Evolutionary conservation across 768 basidiomycete species (phyloP).

Genomic region (Panus rudis): DNA sequence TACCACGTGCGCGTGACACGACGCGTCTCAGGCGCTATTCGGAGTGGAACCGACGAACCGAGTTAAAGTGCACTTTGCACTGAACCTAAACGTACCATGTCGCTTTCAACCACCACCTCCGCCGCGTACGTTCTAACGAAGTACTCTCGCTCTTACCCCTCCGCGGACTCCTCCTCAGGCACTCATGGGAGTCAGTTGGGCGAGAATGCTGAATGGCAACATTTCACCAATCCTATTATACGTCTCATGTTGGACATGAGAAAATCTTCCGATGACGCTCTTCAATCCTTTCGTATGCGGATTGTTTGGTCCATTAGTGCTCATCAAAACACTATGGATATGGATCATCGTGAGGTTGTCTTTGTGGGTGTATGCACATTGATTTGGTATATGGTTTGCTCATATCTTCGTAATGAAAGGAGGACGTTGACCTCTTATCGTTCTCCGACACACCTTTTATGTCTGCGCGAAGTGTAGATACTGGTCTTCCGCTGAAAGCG

Average conservation of each 20-base stretch:
- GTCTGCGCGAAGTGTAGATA: constrained; percentile 21
- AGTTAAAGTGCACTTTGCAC: no score
- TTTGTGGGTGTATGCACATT: constrained; percentile 41
- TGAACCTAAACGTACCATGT: no score
- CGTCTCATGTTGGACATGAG: constrained; percentile 55
- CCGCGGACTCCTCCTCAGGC: constrained; percentile 10
- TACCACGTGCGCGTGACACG: no score
- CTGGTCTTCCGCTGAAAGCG: constrained; percentile 67
- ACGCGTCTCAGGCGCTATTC: no score
- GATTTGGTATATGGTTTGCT: constrained; percentile 6
- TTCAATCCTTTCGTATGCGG: constrained; percentile 59
- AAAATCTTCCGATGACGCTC: constrained; percentile 36
- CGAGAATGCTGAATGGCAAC: constrained; percentile 57
- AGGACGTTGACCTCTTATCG: constrained; percentile 68
- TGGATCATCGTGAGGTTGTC: constrained; percentile 48
- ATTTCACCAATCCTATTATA: constrained; percentile 66
- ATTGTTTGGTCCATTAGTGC: constrained; percentile 55
- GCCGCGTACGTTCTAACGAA: constrained; percentile 51
- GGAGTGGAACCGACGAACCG: no score
- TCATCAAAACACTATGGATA: constrained; percentile 26
- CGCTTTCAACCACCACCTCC: constrained; percentile 53
- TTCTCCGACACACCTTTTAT: constrained; percentile 38
- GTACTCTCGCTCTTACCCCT: constrained; percentile 62
- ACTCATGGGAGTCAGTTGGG: constrained; percentile 18
- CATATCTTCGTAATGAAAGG: constrained; percentile 34